Evolutionary conservation across 73 alveolate genomes (phyloP).

Genomic region (Paramecium caudatum): DNA sequence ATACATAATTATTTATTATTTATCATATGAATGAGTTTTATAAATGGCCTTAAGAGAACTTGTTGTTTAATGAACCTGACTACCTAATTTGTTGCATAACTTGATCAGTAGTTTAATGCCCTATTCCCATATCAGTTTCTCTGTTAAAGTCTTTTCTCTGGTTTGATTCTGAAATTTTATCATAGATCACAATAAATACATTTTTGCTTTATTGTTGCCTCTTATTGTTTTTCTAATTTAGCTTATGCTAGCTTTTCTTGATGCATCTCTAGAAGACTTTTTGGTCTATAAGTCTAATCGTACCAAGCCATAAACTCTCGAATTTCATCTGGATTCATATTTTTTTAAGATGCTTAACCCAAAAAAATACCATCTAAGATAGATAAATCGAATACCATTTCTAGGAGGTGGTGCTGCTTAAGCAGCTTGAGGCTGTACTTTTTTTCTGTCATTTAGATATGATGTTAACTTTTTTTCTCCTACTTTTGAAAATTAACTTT

Average conservation of each 20-base stretch:
- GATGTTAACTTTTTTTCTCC: background rate
- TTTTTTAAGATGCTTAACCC: constrained; percentile 15
- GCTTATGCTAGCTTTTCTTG: no score
- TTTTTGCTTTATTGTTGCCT: no score
- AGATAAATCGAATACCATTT: no score
- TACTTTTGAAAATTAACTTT: background rate
- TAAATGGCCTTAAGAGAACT: constrained; percentile 31
- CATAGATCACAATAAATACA: no score
- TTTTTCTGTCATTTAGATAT: constrained; percentile 35
- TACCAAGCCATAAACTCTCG: constrained; percentile 37
- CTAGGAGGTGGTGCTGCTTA: background rate
- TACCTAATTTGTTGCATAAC: no score
- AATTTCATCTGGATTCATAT: constrained; percentile 30
- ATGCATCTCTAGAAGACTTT: no score
- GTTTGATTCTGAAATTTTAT: no score
- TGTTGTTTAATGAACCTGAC: background rate
- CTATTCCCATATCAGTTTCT: no score
- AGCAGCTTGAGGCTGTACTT: background rate
- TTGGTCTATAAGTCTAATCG: constrained; percentile 37
- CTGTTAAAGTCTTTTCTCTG: no score
- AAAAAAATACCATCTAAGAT: constrained; percentile 17
- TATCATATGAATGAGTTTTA: constrained; percentile 33
- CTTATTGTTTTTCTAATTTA: no score
- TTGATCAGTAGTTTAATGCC: no score
- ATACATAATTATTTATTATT: constrained; percentile 13